Conservation (phyloP, 495 filamentous ascomycete genomes). For the Penicillium arizonense region DNA sequence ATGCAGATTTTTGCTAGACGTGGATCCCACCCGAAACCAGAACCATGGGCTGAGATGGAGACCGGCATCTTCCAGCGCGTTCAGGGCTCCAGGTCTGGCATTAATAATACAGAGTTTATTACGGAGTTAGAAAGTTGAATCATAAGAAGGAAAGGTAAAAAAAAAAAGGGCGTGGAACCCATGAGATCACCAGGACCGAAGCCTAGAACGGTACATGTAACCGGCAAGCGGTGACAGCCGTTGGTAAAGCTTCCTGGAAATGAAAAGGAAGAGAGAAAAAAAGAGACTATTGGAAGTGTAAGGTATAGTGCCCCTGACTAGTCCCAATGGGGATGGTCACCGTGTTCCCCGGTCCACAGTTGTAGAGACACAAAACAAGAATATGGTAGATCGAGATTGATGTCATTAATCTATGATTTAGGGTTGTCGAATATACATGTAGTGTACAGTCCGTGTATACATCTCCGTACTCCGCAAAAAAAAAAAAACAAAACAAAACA, state of each 20-base stretch:
- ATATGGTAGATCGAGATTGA: background rate
- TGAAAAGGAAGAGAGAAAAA: background rate
- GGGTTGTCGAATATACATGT: no score
- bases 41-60: background rate
- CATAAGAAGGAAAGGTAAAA: background rate
- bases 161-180: slow-evolving; percentile 11
- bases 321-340: background rate
- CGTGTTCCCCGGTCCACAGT: background rate
- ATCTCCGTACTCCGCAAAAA: no score
- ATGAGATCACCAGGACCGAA: slow-evolving; percentile 20
- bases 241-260: slow-evolving; percentile 3
- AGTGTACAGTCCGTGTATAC: no score
- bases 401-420: background rate
- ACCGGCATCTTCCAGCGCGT: background rate
- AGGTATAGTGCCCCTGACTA: slow-evolving; percentile 6
- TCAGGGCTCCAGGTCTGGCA: background rate
- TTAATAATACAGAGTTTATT: background rate
- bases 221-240: slow-evolving; percentile 25
- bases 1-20: background rate
- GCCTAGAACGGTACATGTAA: slow-evolving; percentile 11
- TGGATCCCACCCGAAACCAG: background rate
- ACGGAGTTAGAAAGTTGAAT: background rate
- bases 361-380: background rate
- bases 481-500: no score
- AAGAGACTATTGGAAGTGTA: background rate